Conservation (phyloP, 495 filamentous ascomycete species). For the Talaromyces ruber region DNA sequence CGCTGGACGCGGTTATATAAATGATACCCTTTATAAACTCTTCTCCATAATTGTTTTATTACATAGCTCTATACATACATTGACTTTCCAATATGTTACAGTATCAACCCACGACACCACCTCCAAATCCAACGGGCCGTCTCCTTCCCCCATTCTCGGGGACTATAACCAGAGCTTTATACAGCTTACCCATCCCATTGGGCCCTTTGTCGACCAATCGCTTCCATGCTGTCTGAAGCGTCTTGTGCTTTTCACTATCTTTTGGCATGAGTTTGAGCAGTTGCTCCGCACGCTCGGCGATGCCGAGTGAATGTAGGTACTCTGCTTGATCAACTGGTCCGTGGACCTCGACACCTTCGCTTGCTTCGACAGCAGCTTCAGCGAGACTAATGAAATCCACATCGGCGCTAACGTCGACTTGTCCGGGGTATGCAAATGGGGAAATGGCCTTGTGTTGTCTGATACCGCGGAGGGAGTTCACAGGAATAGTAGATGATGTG, state of each 20-base stretch:
- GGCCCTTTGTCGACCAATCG: conserved; percentile 69
- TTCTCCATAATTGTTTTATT: not conserved
- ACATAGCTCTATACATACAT: not conserved
- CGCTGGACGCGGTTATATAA: not conserved
- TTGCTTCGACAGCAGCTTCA: conserved; percentile 66
- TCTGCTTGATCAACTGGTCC: conserved; percentile 81
- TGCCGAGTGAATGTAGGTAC: conserved; percentile 74
- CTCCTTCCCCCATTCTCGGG: conserved; percentile 66
- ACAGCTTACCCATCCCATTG: conserved; percentile 85
- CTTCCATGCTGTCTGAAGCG: conserved; percentile 66
- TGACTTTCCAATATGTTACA: not conserved
- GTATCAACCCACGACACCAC: conserved; percentile 39
- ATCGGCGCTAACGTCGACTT: conserved; percentile 79
- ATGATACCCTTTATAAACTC: not conserved
- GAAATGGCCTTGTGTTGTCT: conserved; percentile 60
- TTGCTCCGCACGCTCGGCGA: conserved; percentile 64
- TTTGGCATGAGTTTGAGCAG: conserved; percentile 39
- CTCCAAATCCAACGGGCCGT: conserved; percentile 87
- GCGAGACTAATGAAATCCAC: conserved; percentile 85
- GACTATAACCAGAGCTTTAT: conserved; percentile 86
- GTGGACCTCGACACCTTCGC: conserved; percentile 78
- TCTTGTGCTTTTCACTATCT: conserved; percentile 40
- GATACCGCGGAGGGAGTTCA: conserved; percentile 85
- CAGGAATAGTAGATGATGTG: conserved; percentile 64
- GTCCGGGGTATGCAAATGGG: conserved; percentile 68